Base-by-base conservation (phyloP, 148 eudicot species). In the Rhododendron ferrugineum region DNA sequence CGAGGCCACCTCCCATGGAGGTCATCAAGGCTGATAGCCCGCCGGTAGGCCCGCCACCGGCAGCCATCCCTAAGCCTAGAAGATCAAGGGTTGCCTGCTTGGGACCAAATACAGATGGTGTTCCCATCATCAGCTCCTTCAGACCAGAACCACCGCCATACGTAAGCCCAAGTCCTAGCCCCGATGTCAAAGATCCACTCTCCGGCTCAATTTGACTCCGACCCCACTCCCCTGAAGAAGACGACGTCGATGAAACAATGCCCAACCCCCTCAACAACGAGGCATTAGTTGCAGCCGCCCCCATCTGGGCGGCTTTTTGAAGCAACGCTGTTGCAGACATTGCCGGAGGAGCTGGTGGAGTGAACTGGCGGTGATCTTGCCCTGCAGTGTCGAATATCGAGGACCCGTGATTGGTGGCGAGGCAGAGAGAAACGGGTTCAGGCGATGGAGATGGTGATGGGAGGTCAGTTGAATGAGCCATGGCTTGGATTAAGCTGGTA, bases 321-420 rank as follows among this genome's bases (percentile, higher is more conserved):
- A 97, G 92, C 82, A 97, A 88, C n/a, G 99, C 99, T 5, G 99
- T 97, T 49, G 98, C 99, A 26, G 99, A 95, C 96, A 95, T 90
- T 5, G 98, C 92, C 15, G 99, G 98, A 86, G 92, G 98, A 0
- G 32, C 32, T n/a, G 96, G 85, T 1, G 91, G 92, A 52, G 92
- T 89, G 50, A 92, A 96, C 82, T 94, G 99, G 87, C 90, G 84
- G 22, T 88, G 87, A 32, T 93, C 96, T 77, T 89, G 95, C 10
- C 91, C 92, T n/a, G 92, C 92, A 3, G 93, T 88, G 36, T 92
- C 91, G 20, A 95, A 97, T 16, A 95, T 88, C 0, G 99, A 91
- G 0, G 98, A 89, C 34, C 94, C 94, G 16, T 93, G 93, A 90
- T 88, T 94, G 20, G 95, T 94, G 6, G 98, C 85, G 10, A 97